Conservation (phyloP, 139 green algal species). For the Pseudopediastrum boryanum region DNA sequence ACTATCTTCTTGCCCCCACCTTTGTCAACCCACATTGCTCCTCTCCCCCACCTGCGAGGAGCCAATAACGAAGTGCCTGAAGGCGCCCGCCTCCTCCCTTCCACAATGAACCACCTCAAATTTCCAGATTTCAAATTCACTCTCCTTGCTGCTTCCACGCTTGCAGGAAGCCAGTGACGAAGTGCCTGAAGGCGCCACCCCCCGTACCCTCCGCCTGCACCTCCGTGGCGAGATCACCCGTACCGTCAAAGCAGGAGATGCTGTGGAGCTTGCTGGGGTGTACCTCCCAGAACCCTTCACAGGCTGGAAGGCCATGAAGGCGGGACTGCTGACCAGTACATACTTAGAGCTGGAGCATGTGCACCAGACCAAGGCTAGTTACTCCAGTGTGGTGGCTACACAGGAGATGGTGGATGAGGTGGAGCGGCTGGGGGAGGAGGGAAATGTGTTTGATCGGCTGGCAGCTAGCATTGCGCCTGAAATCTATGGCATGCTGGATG, state of each 20-base stretch:
- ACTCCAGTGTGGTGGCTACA: slow-evolving; percentile 38
- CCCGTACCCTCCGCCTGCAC: slow-evolving; percentile 89
- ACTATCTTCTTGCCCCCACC: too few species aligned
- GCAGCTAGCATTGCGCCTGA: slow-evolving; percentile 87
- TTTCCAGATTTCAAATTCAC: too few species aligned
- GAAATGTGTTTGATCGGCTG: slow-evolving; percentile 83
- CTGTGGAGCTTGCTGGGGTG: slow-evolving; percentile 85
- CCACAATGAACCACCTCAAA: too few species aligned
- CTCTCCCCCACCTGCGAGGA: too few species aligned
- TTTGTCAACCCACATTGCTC: too few species aligned
- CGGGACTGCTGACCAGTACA: slow-evolving; percentile 86
- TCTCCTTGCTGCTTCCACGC: background rate
- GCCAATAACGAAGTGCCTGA: too few species aligned
- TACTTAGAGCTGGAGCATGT: slow-evolving; percentile 89
- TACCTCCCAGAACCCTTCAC: slow-evolving; percentile 92
- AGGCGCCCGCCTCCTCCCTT: too few species aligned
- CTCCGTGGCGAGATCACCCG: slow-evolving; percentile 88
- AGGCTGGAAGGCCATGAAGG: slow-evolving; percentile 78
- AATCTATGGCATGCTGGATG: slow-evolving; percentile 94
- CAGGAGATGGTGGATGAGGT: slow-evolving; percentile 50
- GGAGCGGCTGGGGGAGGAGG: slow-evolving; percentile 56
- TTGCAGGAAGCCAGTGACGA: slow-evolving; percentile 46
- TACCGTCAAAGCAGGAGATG: slow-evolving; percentile 84
- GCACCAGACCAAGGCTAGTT: slow-evolving; percentile 80
- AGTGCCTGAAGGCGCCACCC: slow-evolving; percentile 94